These are phyloP conservation scores for Solanum verrucosum DNA, from an alignment of 257 asterid species.

Conservation along the genomic window DNA sequence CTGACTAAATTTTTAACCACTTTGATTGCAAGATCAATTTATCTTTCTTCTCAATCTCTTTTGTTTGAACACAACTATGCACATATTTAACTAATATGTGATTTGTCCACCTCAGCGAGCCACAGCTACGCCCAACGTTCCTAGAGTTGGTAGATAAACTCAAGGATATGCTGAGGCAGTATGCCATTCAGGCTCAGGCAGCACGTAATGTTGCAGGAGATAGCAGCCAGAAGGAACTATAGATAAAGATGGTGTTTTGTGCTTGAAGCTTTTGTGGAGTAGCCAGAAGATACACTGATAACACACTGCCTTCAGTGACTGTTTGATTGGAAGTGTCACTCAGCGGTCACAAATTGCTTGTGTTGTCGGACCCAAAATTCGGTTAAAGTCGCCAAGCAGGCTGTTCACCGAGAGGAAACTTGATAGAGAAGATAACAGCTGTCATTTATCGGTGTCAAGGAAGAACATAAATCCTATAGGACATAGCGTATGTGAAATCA, in stretches of 20 bases:
- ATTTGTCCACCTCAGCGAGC: conserved; percentile 47
- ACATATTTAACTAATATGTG: background rate
- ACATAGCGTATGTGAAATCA: background rate
- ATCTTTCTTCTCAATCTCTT: background rate
- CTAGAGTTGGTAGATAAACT: conserved; percentile 72
- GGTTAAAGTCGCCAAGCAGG: background rate
- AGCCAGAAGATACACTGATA: background rate
- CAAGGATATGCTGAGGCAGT: conserved; percentile 51
- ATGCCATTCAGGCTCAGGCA: conserved; percentile 47
- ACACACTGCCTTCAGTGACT: background rate
- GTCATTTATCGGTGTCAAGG: background rate
- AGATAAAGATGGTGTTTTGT: conserved; percentile 3
- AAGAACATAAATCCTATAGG: background rate
- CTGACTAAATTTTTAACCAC: background rate
- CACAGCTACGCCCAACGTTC: conserved; percentile 63
- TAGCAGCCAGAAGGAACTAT: conserved; percentile 31
- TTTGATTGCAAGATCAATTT: background rate
- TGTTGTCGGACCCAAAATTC: conserved; percentile 1
- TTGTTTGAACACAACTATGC: background rate
- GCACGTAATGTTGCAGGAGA: conserved; percentile 38
- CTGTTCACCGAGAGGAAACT: background rate
- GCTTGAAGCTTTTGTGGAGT: background rate
- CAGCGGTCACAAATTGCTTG: conserved; percentile 3
- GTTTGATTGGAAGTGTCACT: background rate
- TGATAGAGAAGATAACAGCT: background rate